These are phyloP conservation scores for Cystobasidium ongulense DNA, from an alignment of 768 basidiomycete species.

Conservation along the genomic window DNA sequence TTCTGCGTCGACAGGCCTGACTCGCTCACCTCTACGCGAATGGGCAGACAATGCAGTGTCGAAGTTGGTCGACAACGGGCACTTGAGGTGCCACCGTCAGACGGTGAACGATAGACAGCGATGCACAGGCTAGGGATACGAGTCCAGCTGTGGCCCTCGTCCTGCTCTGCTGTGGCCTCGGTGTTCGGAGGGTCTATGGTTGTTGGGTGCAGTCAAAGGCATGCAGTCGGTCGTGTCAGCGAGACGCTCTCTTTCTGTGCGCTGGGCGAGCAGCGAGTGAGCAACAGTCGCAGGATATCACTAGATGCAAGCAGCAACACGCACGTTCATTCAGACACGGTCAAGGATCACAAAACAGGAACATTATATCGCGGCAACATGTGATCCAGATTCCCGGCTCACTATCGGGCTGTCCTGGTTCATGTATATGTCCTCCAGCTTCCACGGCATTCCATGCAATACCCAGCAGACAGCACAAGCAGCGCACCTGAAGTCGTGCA, in stretches of 20 bases:
- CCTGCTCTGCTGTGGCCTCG: not conserved
- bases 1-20: not conserved
- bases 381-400: not conserved
- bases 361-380: too few species aligned
- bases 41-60: too few species aligned
- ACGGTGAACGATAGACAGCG: too few species aligned
- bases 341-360: too few species aligned
- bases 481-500: not conserved
- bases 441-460: not conserved
- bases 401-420: not conserved
- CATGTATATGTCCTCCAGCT: not conserved
- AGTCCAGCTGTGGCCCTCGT: not conserved
- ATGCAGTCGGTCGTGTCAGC: not conserved
- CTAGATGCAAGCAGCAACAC: not conserved
- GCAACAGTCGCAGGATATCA: too few species aligned
- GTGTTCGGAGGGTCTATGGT: not conserved
- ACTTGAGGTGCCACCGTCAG: not conserved
- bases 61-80: not conserved
- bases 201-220: not conserved
- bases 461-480: too few species aligned
- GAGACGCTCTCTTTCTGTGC: not conserved
- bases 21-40: not conserved
- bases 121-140: not conserved
- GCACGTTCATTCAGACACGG: not conserved
- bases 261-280: not conserved